Evolutionary conservation across 2,329 filamentous ascomycete genomes (phyloP), one percentile per base, ranked within the genome.

Genomic region (Diaporthe ampelina): DNA sequence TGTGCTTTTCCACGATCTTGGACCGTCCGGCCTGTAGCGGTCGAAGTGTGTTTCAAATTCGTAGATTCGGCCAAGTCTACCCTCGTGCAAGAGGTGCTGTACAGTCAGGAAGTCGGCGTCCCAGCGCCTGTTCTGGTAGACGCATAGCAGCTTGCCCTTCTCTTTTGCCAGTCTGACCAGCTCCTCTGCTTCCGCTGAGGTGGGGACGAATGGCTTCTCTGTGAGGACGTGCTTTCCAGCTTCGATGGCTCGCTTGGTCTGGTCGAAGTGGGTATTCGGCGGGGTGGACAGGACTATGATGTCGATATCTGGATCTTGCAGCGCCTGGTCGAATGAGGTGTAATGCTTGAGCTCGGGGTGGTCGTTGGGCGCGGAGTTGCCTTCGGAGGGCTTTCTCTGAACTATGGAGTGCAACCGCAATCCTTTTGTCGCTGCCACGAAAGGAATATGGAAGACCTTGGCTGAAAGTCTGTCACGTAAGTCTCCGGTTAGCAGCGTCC

Each of bases 41-140:
- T 96, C 94, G 80, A 95, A 95, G 84, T 95, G 94, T 29, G 92
- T 93, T 82, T 95, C 91, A 79, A 93, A 94, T 83, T 96, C 94
- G 71, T 93, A 88, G 52, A 95, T 84, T n/a, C 93, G 88, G 71
- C 94, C 94, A 5, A 96, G 85, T 0, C 85, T 85, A 50, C 87
- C 89, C 40, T 89, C 86, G 17, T 84, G 83, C 48, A 95, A 79
- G 35, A 95, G 87, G 77, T 91, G 88, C 78, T 86, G 87, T 59
- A 95, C 86, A 0, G 93, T 94, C 59, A 93, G 83, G 84, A 94
- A 97, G 83, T 96, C 94, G 45, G 90, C 86, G 81, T 97, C 94
- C 90, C 91, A 96, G 70, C 94, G 88, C 40, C 94, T 90, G 85
- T 95, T 94, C 85, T 94, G 92, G 82, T 93, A 94, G n/a, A 94